Evolutionary conservation across 176 grass and related monocot species (phyloP).

Genomic region (Echinochloa phyllopogon): DNA sequence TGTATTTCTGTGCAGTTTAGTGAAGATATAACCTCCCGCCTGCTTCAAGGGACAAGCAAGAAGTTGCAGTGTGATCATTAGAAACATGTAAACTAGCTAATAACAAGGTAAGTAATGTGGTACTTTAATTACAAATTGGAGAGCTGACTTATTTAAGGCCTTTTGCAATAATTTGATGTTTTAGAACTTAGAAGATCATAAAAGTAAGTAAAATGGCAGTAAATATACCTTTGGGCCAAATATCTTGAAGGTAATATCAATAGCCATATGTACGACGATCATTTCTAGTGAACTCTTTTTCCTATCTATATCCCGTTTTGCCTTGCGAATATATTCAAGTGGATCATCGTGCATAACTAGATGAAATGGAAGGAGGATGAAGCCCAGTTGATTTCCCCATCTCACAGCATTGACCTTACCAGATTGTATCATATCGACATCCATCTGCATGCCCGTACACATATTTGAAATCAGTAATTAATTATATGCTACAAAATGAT

Average conservation of each 20-base stretch:
- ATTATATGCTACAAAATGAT: neutral
- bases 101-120: neutral
- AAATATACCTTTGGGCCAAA: conserved; percentile 62
- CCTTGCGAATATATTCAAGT: conserved; percentile 62
- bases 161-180: neutral
- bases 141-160: neutral
- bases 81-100: neutral
- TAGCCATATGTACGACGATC: conserved; percentile 37
- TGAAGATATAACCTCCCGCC: conserved; percentile 41
- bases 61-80: neutral
- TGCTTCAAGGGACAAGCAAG: neutral
- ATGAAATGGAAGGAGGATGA: conserved; percentile 53
- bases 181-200: neutral
- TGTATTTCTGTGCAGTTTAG: conserved; percentile 45
- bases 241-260: conserved; percentile 36
- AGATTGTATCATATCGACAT: conserved; percentile 51
- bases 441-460: conserved; percentile 32
- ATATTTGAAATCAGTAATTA: neutral
- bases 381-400: conserved; percentile 66
- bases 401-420: conserved; percentile 26
- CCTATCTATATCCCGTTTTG: conserved; percentile 45
- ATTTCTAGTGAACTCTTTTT: conserved; percentile 75
- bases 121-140: neutral
- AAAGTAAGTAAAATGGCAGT: neutral
- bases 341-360: conserved; percentile 51